Conservation (phyloP, 345 rosid species). For the Abelmoschus esculentus region DNA sequence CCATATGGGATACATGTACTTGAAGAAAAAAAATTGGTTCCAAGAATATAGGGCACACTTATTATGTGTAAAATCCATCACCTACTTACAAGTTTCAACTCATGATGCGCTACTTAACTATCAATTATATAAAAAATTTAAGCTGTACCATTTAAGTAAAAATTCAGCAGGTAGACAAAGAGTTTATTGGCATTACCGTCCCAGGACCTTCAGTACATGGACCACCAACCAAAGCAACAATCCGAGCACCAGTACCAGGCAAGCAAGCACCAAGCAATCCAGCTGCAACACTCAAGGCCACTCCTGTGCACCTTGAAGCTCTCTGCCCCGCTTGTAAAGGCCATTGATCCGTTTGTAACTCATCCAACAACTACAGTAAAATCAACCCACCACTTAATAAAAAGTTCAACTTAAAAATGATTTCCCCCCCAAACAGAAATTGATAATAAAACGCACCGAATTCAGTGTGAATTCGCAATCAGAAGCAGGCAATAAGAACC, state of each 20-base stretch:
- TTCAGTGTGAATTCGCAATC: conserved; percentile 37
- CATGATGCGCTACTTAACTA: too few species aligned
- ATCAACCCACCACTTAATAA: background rate
- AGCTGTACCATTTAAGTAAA: too few species aligned
- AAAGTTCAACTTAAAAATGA: background rate
- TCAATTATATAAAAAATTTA: too few species aligned
- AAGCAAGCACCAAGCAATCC: conserved; percentile 92
- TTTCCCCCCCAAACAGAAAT: background rate
- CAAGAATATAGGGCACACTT: background rate
- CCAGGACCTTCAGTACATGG: background rate
- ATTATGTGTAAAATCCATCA: background rate
- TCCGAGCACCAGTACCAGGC: conserved; percentile 97
- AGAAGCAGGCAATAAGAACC: too few species aligned
- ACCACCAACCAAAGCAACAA: conserved; percentile 44
- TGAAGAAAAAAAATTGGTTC: background rate
- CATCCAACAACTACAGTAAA: conserved; percentile 73
- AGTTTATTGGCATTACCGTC: conserved; percentile 21
- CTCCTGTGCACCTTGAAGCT: conserved; percentile 80
- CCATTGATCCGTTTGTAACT: conserved; percentile 84
- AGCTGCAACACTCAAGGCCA: conserved; percentile 85
- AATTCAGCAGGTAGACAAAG: too few species aligned
- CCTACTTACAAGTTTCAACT: background rate
- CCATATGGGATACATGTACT: too few species aligned
- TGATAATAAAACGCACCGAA: conserved; percentile 39
- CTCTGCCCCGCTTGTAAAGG: conserved; percentile 21